Evolutionary conservation across 768 basidiomycete genomes (phyloP).

Genomic region (Trichaptum fuscoviolaceum): DNA sequence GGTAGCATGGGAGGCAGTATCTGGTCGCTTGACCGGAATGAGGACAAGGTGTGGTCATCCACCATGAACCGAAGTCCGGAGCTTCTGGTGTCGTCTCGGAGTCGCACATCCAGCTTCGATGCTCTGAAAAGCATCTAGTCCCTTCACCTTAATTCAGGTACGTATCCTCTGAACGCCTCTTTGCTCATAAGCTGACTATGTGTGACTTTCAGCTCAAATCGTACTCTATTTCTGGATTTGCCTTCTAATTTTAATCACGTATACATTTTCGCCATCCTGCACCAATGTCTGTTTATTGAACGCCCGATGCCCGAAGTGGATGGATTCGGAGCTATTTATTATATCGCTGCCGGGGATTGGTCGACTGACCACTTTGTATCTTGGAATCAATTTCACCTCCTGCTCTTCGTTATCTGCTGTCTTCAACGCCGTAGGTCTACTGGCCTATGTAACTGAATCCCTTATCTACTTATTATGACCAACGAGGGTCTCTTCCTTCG

Average conservation of each 20-base stretch:
- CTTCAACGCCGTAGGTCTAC: neutral
- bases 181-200: neutral
- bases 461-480: neutral
- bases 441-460: neutral
- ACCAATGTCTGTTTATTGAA: neutral
- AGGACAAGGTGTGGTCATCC: constrained; percentile 38
- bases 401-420: neutral
- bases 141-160: neutral
- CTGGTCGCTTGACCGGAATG: constrained; percentile 70
- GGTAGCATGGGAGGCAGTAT: constrained; percentile 43
- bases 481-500: neutral
- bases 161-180: neutral
- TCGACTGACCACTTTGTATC: neutral
- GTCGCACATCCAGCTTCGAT: constrained; percentile 3
- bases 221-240: neutral
- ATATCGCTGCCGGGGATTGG: neutral
- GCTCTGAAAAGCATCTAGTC: neutral
- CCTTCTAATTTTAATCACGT: neutral
- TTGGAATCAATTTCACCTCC: neutral
- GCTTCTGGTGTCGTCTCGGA: neutral
- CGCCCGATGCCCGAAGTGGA: neutral
- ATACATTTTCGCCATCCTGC: neutral
- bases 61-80: neutral
- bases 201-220: neutral
- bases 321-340: constrained; percentile 1